phyloP scores from a whole-genome alignment of 2,329 filamentous ascomycete genomes.

The Aspergillus sp. region DNA sequence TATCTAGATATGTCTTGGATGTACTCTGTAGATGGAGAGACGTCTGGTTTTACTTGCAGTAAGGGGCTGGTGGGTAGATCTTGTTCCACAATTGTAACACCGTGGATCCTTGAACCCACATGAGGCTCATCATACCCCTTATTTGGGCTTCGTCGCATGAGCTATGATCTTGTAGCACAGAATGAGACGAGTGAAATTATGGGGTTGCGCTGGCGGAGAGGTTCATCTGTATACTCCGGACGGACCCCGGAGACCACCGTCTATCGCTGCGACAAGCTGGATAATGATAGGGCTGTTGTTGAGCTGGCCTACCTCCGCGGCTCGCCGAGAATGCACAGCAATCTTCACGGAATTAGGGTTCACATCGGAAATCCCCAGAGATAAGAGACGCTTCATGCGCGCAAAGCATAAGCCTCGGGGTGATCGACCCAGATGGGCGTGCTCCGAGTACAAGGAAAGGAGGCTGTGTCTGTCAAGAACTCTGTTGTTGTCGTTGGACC shows the following conservation, averaged over 20 bases:
- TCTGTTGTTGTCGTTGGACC: background rate
- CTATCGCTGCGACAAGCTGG: background rate
- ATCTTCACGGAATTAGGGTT: background rate
- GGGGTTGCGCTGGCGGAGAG: no score
- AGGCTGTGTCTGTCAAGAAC: background rate
- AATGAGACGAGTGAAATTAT: no score
- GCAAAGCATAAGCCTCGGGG: background rate
- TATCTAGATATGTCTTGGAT: background rate
- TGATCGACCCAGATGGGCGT: background rate
- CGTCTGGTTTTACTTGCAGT: no score
- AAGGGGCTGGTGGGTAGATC: background rate
- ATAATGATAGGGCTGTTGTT: background rate
- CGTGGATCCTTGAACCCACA: background rate
- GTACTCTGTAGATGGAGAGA: background rate
- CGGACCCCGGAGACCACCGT: background rate
- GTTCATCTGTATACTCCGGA: background rate
- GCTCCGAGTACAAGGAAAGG: background rate
- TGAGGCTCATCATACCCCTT: background rate
- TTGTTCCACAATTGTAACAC: background rate
- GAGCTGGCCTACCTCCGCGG: no score
- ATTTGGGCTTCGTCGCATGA: no score
- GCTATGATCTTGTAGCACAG: no score
- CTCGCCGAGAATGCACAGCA: background rate
- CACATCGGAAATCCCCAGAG: background rate
- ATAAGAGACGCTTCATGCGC: background rate